Base-by-base conservation (phyloP, 73 alveolate genomes). In the Chromera velia region DNA sequence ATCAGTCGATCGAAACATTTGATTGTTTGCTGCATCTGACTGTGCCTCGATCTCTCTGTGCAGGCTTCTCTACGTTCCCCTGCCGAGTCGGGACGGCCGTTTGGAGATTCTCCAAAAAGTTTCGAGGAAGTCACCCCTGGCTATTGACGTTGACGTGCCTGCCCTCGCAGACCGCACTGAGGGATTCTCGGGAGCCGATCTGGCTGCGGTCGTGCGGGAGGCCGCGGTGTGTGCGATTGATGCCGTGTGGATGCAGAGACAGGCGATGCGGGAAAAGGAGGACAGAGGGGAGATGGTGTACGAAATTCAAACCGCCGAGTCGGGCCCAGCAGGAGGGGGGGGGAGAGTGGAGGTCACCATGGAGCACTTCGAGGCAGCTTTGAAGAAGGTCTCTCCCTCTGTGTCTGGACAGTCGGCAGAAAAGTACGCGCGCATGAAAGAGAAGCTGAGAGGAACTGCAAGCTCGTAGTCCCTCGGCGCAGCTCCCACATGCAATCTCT, bases 161-260 rank as follows among this genome's bases (percentile, higher is more conserved):
- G 75, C 75, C 33, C 72, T 97, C 28, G 96, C 97, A 32, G 87
- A 90, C 48, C 81, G 80, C 26, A 90, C 96, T 63, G 98, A 93
- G 48, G 99, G 99, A 29, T 97, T 87, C 90, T 91, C 98, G 30
- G 99, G 99, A 9, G 99, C 99, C 26, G 99, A 97, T 84, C 74
- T 97, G 75, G 90, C 96, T 24, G 90, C 97, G 40, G 75, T 97
- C 66, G 95, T 96, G 10, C 90, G 99, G 67, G 98, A 95, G 88
- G 99, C 98, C 26, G 95, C 94, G 33, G 69, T 92, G 22, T 82
- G 79, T 74, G 99, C 98, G 32, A 82, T 96, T 24, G 86, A 93
- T n/a, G n/a, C n/a, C n/a, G n/a, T n/a, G n/a, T n/a, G n/a, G n/a
- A n/a, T n/a, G n/a, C n/a, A n/a, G n/a, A n/a, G n/a, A n/a, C n/a